phyloP scores from a whole-genome alignment of 164 flowering plant genomes.

The Berberis vulgaris region DNA sequence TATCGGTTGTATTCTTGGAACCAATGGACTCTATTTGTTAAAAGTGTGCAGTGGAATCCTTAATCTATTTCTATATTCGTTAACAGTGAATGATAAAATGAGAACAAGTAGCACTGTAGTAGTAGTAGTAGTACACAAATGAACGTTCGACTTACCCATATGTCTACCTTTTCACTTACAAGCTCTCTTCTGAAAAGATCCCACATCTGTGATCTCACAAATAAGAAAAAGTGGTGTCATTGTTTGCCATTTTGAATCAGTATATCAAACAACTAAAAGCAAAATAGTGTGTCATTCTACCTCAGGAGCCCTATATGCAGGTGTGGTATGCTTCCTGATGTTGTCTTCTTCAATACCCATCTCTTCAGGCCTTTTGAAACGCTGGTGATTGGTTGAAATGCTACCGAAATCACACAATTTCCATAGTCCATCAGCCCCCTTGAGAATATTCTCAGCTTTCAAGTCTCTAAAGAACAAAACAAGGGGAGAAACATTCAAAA shows the following conservation, averaged over 20 bases:
- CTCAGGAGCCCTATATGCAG: conserved; percentile 99
- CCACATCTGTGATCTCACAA: conserved; percentile 73
- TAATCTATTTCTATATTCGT: too few relatives aligned
- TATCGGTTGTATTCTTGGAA: too few relatives aligned
- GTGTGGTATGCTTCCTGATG: conserved; percentile 95
- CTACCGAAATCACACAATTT: conserved; percentile 99
- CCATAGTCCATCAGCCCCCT: conserved; percentile 87
- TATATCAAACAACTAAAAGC: background rate
- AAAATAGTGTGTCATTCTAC: conserved; percentile 24
- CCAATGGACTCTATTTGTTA: background rate
- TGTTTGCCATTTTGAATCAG: conserved; percentile 10
- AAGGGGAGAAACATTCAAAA: background rate
- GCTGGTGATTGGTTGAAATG: conserved; percentile 86
- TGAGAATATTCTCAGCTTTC: conserved; percentile 90
- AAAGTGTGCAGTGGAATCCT: background rate
- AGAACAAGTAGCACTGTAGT: too few relatives aligned
- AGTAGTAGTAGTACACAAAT: background rate
- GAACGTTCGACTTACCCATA: conserved; percentile 67
- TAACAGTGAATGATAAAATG: too few relatives aligned
- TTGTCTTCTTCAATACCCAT: conserved; percentile 99
- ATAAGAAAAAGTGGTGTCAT: conserved; percentile 7
- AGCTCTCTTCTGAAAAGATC: conserved; percentile 81
- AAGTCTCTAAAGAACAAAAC: conserved; percentile 51
- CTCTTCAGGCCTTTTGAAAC: conserved; percentile 94
- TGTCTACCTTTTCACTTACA: conserved; percentile 95